phyloP scores from a whole-genome alignment of 2,329 filamentous ascomycete genomes.

The Esteya vermicola region DNA sequence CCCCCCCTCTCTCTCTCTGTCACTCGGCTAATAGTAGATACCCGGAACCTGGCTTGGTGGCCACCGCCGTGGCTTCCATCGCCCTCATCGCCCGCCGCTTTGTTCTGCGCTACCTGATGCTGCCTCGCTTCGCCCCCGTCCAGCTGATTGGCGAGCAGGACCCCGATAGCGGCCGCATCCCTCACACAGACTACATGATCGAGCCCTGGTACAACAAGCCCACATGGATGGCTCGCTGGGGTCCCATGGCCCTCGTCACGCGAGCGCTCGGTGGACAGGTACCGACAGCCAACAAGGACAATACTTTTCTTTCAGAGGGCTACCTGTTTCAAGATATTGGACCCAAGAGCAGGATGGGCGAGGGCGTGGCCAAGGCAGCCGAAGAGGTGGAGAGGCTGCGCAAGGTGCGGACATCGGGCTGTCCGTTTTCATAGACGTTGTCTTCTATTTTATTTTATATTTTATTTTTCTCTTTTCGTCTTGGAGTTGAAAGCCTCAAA shows the following conservation, averaged over 20 bases:
- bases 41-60: constrained; percentile 25
- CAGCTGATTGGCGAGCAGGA: constrained; percentile 31
- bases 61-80: constrained; percentile 25
- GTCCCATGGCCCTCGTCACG: constrained; percentile 35
- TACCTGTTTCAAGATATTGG: constrained; percentile 48
- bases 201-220: constrained; percentile 51
- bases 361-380: constrained; percentile 34
- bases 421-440: too few relatives aligned
- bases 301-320: constrained; percentile 30
- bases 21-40: constrained; percentile 8
- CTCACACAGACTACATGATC: constrained; percentile 36
- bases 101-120: constrained; percentile 39
- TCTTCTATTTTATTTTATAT: too few relatives aligned
- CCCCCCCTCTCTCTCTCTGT: not conserved
- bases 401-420: constrained; percentile 24
- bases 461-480: not conserved
- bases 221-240: constrained; percentile 49
- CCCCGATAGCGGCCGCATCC: constrained; percentile 35
- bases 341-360: constrained; percentile 37
- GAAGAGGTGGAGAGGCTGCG: constrained; percentile 21
- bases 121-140: constrained; percentile 37
- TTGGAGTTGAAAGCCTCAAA: too few relatives aligned
- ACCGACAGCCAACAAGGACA: constrained; percentile 32
- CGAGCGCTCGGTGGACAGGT: constrained; percentile 28
- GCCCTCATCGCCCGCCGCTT: constrained; percentile 39